A percentile compares a stretch with the other conserved stretches of the same genome.
Evolutionary conservation across 2,329 filamentous ascomycete genomes (phyloP).

Genomic region (Monosporascus sp.): DNA sequence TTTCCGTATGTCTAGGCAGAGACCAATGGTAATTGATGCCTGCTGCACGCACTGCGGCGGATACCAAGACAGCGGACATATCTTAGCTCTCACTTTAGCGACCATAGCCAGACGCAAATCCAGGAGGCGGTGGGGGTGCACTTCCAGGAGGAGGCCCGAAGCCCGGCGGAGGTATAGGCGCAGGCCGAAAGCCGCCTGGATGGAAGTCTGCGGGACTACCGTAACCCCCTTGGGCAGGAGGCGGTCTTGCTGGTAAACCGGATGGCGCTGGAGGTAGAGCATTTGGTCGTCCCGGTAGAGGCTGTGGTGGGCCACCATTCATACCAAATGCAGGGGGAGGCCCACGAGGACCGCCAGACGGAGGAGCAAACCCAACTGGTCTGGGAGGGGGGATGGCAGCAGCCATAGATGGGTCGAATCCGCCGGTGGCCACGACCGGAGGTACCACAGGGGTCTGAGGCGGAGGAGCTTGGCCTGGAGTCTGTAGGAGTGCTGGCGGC

Average conservation of each 20-base stretch:
- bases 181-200: slow-evolving; percentile 36
- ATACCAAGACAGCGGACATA: background rate
- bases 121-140: slow-evolving; percentile 22
- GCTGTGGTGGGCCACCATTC: slow-evolving; percentile 33
- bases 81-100: slow-evolving; percentile 11
- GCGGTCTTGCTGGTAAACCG: slow-evolving; percentile 60
- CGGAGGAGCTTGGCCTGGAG: slow-evolving; percentile 21
- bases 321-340: slow-evolving; percentile 28
- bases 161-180: slow-evolving; percentile 39
- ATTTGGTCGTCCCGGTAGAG: slow-evolving; percentile 24
- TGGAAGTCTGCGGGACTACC: slow-evolving; percentile 56
- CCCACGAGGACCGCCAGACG: slow-evolving; percentile 22
- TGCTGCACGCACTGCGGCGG: too few relatives aligned
- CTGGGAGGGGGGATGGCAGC: slow-evolving; percentile 33
- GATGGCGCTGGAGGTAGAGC: slow-evolving; percentile 55
- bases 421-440: slow-evolving; percentile 22
- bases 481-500: slow-evolving; percentile 64
- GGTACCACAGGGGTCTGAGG: slow-evolving; percentile 16
- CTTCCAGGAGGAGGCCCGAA: slow-evolving; percentile 32
- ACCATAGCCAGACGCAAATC: slow-evolving; percentile 22
- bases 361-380: slow-evolving; percentile 29
- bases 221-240: slow-evolving; percentile 61
- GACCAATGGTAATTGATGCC: too few relatives aligned
- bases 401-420: slow-evolving; percentile 22
- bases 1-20: too few relatives aligned